Conservation (phyloP, 768 basidiomycete genomes). For the Xerocomellus chrysenteron region DNA sequence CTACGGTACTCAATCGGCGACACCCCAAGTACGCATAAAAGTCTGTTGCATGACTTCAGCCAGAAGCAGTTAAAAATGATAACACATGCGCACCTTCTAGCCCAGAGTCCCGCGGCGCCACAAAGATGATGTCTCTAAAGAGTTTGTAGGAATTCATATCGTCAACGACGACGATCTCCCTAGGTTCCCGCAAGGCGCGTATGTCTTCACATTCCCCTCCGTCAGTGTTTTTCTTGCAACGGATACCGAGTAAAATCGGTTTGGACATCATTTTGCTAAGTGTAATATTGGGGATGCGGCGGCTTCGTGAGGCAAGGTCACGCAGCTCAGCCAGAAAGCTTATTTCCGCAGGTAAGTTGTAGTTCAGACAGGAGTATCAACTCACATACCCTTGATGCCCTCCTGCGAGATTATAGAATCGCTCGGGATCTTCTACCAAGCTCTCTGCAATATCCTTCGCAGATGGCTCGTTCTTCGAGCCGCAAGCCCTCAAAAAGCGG, state of each 20-base stretch:
- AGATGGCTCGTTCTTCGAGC: constrained; percentile 80
- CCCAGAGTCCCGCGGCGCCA: constrained; percentile 77
- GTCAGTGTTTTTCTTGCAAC: constrained; percentile 42
- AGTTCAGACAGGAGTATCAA: not conserved
- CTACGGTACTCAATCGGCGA: constrained; percentile 12
- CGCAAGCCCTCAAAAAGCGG: constrained; percentile 77
- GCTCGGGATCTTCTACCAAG: constrained; percentile 59
- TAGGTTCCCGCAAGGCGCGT: constrained; percentile 53
- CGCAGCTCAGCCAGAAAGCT: constrained; percentile 81
- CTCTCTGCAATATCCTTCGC: constrained; percentile 74
- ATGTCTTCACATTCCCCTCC: constrained; percentile 65
- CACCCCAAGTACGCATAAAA: constrained; percentile 78
- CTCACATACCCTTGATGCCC: constrained; percentile 58
- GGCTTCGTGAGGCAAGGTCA: constrained; percentile 70
- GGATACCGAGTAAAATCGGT: constrained; percentile 69
- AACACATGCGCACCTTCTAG: constrained; percentile 59
- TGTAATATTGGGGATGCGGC: constrained; percentile 45
- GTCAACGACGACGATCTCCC: constrained; percentile 76
- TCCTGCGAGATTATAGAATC: constrained; percentile 66
- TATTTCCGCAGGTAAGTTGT: not conserved
- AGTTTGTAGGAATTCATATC: constrained; percentile 73
- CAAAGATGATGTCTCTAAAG: constrained; percentile 70
- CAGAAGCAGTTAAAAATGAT: not conserved
- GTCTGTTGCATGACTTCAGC: constrained; percentile 31
- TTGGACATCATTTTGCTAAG: constrained; percentile 61